A percentile compares a stretch with the other conserved stretches of the same genome.
Evolutionary conservation across 495 filamentous ascomycete species (phyloP).

Genomic region (Pseudotulostoma volvatum): DNA sequence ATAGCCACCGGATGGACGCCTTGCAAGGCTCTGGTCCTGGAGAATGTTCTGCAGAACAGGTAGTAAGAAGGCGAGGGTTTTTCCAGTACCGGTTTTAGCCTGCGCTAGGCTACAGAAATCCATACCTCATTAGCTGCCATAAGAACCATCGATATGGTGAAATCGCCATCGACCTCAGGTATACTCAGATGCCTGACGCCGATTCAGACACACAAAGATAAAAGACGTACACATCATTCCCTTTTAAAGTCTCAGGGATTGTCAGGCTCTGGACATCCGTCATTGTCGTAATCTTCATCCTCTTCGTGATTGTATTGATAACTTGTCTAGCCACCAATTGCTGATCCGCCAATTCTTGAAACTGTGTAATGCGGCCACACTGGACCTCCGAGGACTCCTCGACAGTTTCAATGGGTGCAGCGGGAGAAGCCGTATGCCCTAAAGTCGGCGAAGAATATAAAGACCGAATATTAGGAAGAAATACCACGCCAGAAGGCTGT

Average conservation of each 20-base stretch:
- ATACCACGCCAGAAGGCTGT: conserved; percentile 5
- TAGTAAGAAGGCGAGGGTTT: conserved; percentile 70
- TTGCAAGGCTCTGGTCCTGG: conserved; percentile 30
- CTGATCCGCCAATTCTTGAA: conserved; percentile 46
- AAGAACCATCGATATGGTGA: not conserved
- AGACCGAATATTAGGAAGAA: conserved; percentile 12
- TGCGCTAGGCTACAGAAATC: conserved; percentile 54
- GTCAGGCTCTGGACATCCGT: conserved; percentile 82
- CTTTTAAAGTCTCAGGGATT: conserved; percentile 59
- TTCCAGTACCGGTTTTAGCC: conserved; percentile 77
- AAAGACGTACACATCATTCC: conserved; percentile 60
- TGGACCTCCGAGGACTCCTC: too few relatives aligned
- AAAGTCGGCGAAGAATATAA: conserved; percentile 16
- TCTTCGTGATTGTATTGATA: conserved; percentile 48
- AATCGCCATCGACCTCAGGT: not conserved
- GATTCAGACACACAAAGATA: too few relatives aligned
- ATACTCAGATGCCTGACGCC: not conserved
- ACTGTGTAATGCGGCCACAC: conserved; percentile 43
- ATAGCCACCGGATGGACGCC: not conserved
- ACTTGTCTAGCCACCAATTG: conserved; percentile 48
- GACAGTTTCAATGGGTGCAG: conserved; percentile 7
- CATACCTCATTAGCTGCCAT: conserved; percentile 9
- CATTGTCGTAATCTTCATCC: conserved; percentile 72
- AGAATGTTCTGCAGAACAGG: conserved; percentile 61
- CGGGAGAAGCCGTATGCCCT: conserved; percentile 12